phyloP scores from a whole-genome alignment of 352 stramenopile species.

The Globisporangium cederbergense region DNA sequence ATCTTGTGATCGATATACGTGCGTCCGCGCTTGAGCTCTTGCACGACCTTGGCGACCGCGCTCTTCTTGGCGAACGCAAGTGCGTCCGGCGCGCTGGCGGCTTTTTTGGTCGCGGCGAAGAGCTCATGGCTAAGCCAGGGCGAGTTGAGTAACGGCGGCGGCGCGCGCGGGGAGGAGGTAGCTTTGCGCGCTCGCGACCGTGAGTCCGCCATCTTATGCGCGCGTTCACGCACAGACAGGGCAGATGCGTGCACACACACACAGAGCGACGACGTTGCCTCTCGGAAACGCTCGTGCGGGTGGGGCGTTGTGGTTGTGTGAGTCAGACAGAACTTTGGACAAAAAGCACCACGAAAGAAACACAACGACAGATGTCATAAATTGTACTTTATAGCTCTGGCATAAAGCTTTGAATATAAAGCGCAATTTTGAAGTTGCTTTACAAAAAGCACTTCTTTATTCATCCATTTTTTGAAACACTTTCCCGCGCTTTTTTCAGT shows the following conservation, averaged over 20 bases:
- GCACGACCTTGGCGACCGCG: conserved; percentile 44
- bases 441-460: too few relatives aligned
- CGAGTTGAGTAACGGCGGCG: conserved; percentile 30
- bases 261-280: not conserved
- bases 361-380: too few relatives aligned
- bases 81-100: conserved; percentile 40
- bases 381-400: too few relatives aligned
- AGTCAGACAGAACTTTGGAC: not conserved
- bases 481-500: too few relatives aligned
- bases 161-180: not conserved
- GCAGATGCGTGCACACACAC: not conserved
- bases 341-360: too few relatives aligned
- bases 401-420: too few relatives aligned
- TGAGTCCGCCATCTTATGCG: conserved; percentile 5
- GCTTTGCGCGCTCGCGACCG: not conserved
- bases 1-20: conserved; percentile 56
- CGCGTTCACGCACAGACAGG: not conserved
- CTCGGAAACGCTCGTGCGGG: not conserved
- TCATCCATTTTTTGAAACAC: too few relatives aligned
- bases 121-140: conserved; percentile 71
- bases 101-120: conserved; percentile 54
- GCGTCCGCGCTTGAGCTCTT: conserved; percentile 65
- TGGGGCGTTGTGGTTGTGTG: not conserved
- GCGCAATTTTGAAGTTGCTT: too few relatives aligned
- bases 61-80: conserved; percentile 50